Conservation (phyloP, 176 grass and related monocot genomes). For the Hyparrhenia diplandra region DNA sequence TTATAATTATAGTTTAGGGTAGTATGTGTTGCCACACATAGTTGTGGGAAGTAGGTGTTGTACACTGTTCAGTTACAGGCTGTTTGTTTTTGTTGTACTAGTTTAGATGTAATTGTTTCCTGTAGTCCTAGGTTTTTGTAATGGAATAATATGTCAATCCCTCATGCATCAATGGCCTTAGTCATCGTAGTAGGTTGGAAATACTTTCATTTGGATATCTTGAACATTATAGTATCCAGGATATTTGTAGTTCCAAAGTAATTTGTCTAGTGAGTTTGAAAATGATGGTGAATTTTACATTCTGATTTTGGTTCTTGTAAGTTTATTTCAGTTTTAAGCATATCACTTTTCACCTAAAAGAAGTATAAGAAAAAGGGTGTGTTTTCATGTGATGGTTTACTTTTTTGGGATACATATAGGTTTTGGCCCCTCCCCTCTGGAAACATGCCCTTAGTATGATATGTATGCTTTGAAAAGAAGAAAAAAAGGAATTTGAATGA, state of each 20-base stretch:
- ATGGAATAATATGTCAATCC: neutral
- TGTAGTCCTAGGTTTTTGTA: neutral
- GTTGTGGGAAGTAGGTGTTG: too few relatives aligned
- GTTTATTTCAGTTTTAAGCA: neutral
- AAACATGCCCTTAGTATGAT: neutral
- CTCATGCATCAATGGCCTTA: neutral
- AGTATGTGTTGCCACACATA: too few relatives aligned
- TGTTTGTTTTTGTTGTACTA: conserved; percentile 12
- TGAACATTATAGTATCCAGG: neutral
- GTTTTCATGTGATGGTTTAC: neutral
- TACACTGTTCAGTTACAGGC: neutral
- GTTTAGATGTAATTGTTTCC: conserved; percentile 15
- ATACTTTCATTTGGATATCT: neutral
- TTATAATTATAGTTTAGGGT: too few relatives aligned
- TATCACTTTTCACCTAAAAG: neutral
- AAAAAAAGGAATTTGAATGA: neutral
- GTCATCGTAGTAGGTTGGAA: neutral
- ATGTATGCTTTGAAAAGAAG: neutral
- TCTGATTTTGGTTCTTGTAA: neutral
- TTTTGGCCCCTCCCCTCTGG: neutral
- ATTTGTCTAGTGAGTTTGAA: neutral
- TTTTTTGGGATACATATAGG: neutral
- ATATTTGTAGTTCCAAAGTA: neutral
- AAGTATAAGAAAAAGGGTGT: neutral
- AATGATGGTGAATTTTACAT: neutral